Percentiles rank a stretch among this genome's conserved stretches.
Conservation (phyloP, 306 rosid species). For the Lathyrus oleraceus region DNA sequence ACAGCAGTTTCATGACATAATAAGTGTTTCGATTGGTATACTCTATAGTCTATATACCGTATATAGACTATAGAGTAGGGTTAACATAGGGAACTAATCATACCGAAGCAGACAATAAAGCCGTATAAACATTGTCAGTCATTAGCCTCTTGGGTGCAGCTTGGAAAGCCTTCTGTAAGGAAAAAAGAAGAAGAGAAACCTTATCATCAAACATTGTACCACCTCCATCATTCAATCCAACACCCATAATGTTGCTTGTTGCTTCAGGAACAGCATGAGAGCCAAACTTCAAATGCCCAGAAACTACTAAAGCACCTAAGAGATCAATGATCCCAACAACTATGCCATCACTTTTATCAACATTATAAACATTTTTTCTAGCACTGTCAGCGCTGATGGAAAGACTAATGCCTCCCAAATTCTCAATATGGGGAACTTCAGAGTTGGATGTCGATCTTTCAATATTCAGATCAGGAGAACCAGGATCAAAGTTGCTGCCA, state of each 20-base stretch:
- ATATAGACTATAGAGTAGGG: constrained; percentile 6
- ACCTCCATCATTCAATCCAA: constrained; percentile 70
- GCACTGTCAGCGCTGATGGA: constrained; percentile 94
- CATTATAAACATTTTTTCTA: constrained; percentile 90
- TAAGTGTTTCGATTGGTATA: too few species aligned
- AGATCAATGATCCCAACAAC: constrained; percentile 82
- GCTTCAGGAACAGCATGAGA: constrained; percentile 52
- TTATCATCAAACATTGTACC: constrained; percentile 93
- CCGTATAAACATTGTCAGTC: constrained; percentile 77
- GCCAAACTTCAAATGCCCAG: constrained; percentile 77
- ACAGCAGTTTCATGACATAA: background rate
- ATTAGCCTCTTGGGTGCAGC: constrained; percentile 89
- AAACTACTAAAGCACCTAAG: constrained; percentile 83
- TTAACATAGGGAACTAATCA: constrained; percentile 40
- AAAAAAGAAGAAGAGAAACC: constrained; percentile 84
- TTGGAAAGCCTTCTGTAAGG: constrained; percentile 92
- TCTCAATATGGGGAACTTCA: constrained; percentile 54
- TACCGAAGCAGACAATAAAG: constrained; percentile 95
- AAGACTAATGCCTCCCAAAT: constrained; percentile 92
- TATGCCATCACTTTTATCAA: constrained; percentile 85
- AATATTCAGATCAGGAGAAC: constrained; percentile 47
- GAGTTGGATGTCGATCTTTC: constrained; percentile 60
- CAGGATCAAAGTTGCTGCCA: constrained; percentile 41
- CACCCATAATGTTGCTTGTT: constrained; percentile 67
- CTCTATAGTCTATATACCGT: too few species aligned